Evolutionary conservation across 129 eudicot species (phyloP).

Genomic region (Arctium lappa): DNA sequence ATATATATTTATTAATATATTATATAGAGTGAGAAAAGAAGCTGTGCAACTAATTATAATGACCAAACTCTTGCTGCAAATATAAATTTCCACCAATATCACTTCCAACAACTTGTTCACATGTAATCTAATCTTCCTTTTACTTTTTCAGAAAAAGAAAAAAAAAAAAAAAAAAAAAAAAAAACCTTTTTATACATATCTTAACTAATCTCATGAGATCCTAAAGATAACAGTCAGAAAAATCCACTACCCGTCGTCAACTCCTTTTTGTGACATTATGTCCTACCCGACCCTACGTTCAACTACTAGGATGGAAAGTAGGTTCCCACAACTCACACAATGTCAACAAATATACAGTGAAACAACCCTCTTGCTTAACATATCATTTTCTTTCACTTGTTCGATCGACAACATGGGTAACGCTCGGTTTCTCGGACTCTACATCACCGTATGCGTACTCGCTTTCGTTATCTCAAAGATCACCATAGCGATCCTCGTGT

Average conservation of each 20-base stretch:
- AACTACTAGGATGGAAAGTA: neutral
- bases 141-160: constrained; percentile 11
- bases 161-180: neutral
- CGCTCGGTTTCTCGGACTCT: constrained; percentile 41
- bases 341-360: neutral
- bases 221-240: neutral
- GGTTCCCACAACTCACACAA: neutral
- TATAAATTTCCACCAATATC: constrained; percentile 25
- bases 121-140: constrained; percentile 16
- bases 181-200: neutral
- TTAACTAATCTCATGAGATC: neutral
- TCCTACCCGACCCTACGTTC: neutral
- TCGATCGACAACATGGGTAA: constrained; percentile 32
- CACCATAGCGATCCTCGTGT: constrained; percentile 62
- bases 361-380: neutral
- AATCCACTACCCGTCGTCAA: neutral
- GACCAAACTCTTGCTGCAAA: constrained; percentile 29
- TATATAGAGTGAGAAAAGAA: neutral
- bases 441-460: constrained; percentile 62
- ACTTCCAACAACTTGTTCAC: constrained; percentile 25
- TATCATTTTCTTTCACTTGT: neutral
- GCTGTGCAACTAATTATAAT: neutral
- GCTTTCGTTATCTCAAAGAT: constrained; percentile 74
- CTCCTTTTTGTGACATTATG: neutral
- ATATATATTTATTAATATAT: too few species aligned